Evolutionary conservation across 345 rosid species (phyloP), one percentile per base, ranked within the genome.

Genomic region (Eucalyptus decipiens): DNA sequence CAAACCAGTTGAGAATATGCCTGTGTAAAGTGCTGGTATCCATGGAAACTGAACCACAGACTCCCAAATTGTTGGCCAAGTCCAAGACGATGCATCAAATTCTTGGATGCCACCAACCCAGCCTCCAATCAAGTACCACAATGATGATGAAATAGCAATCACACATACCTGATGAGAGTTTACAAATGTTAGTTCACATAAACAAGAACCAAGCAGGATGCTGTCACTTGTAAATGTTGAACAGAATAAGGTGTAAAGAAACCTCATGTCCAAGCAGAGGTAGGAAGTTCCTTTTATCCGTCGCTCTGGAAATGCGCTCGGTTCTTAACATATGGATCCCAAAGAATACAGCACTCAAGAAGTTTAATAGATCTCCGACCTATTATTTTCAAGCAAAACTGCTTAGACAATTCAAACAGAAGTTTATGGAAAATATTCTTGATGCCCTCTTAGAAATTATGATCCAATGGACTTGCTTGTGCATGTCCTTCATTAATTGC

Each of bases 291-390:
- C 92, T 93, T 88, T 87, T 88, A 86, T 91, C 92, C 24, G 94
- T 94, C 89, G 88, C 93, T 89, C 95, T 93, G 60, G 95, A 93
- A 86, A 94, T 89, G 88, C 93, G 95, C 88, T 94, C 95, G 3
- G 95, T 95, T 91, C 95, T 92, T 60, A 95, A 89, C 95, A 94
- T 92, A 92, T 94, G 95, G 86, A 95, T 90, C n/a, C 96, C 95
- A n/a, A 94, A 94, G 93, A 94, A 95, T 88, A 93, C 91, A 2
- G 96, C 95, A 69, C 96, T 94, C 87, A 93, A 92, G 92, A 94
- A 93, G 93, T 93, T 96, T 86, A 92, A 90, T 80, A 96, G 92
- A 91, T 96, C 96, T 80, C 96, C 97, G 26, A 95, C 91, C 95
- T 94, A 92, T 85, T 88, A 85, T 32, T 86, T 60, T 65, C 42